Evolutionary conservation across 306 rosid genomes (phyloP), one percentile per base, ranked within the genome.

Genomic region (Cicer pinnatifidum): DNA sequence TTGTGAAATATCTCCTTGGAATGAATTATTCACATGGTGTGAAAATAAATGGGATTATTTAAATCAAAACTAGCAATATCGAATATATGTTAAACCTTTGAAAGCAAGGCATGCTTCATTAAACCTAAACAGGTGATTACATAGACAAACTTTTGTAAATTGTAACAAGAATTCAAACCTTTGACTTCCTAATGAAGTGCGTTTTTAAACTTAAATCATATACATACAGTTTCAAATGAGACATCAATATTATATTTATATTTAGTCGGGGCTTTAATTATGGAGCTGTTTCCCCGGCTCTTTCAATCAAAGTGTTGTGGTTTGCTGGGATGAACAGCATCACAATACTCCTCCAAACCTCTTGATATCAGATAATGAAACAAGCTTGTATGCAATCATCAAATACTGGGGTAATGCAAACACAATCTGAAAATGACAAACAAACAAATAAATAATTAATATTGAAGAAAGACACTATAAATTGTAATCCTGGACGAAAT

Each of bases 341-440:
- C 61, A 9, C 62, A 4, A 19, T 19, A 56, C 38, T 56, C 38
- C 5, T 52, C 58, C 4, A 12, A 56, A 56, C 20, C 62, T 11
- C 39, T 59, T 11, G 1, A 57, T 4, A 57, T 57, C 63, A 54
- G 56, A 50, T 13, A 1, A 60, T n/a, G 46, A 60, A 60, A 37
- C 67, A 60, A n/a, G 9, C 67, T 60, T 37, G 11, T 39, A 13
- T 38, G 35, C 48, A 63, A 63, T 63, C 44, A 38, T 15, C 69
- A 63, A 39, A 6, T 7, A 63, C 28, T 40, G 48, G 50, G 9
- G 28, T 37, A 28, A 63, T 63, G 48, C 8, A 62, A 60, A 9
- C 28, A 62, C 48, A 62, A 60, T 60, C 68, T 8, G 47, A 38
- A 62, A 38, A 61, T 0, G 48, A 19, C 11, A 62, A 7, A 39